Evolutionary conservation across 2,329 filamentous ascomycete species (phyloP).

Genomic region (Aspergillus candidus): DNA sequence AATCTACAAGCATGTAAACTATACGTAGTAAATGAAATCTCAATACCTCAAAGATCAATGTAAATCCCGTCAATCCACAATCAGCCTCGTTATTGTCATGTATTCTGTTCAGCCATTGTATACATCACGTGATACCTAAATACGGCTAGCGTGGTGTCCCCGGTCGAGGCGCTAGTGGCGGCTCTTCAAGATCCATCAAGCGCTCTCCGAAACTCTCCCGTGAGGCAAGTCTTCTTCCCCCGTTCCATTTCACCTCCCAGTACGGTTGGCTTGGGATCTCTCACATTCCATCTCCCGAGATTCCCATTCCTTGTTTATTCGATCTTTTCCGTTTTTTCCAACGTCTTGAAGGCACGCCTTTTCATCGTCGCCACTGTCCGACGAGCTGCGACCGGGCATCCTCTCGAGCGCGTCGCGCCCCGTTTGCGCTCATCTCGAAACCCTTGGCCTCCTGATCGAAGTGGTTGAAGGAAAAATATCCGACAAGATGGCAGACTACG

Average conservation of each 20-base stretch:
- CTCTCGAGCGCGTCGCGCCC: constrained; percentile 22
- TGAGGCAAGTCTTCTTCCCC: constrained; percentile 5
- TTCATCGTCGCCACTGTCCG: constrained; percentile 7
- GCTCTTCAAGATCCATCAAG: constrained; percentile 29
- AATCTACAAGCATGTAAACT: too few species aligned
- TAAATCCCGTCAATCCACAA: too few species aligned
- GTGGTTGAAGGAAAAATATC: constrained; percentile 8
- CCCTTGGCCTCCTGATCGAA: constrained; percentile 1
- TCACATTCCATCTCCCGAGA: constrained; percentile 15
- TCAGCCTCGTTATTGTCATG: too few species aligned
- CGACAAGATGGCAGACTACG: constrained; percentile 50
- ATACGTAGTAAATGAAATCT: too few species aligned
- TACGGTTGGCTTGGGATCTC: constrained; percentile 17
- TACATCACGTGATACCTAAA: constrained; percentile 18
- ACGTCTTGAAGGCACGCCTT: neutral
- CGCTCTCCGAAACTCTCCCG: constrained; percentile 2
- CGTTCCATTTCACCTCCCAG: constrained; percentile 18
- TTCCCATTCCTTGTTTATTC: too few species aligned
- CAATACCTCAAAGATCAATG: too few species aligned
- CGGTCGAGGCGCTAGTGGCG: constrained; percentile 26
- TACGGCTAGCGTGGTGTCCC: constrained; percentile 3
- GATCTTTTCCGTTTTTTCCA: too few species aligned
- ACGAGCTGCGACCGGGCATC: constrained; percentile 12
- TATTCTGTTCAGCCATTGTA: too few species aligned
- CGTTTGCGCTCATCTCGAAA: constrained; percentile 16